A percentile compares a stretch with the other conserved stretches of the same genome.
phyloP scores from a whole-genome alignment of 495 filamentous ascomycete genomes.

The Penicillium tannophilum region DNA sequence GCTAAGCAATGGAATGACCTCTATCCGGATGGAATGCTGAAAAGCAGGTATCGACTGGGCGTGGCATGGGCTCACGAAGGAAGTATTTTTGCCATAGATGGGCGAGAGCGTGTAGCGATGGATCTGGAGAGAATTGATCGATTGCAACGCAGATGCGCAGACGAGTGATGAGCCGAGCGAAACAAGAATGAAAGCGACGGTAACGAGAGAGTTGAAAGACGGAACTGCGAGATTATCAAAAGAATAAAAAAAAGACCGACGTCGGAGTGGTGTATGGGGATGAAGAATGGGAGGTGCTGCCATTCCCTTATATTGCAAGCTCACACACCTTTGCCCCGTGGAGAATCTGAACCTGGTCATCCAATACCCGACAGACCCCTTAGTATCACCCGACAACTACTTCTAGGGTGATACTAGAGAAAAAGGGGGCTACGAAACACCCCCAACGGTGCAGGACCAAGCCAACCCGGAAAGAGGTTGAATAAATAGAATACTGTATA shows the following conservation, averaged over 20 bases:
- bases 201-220: background rate
- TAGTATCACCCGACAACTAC: constrained; percentile 5
- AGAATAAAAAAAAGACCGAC: constrained; percentile 13
- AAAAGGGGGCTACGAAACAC: constrained; percentile 16
- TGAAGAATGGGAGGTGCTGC: constrained; percentile 3
- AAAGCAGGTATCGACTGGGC: background rate
- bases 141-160: too few relatives aligned
- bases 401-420: constrained; percentile 26
- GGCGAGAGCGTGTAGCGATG: constrained; percentile 2
- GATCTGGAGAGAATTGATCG: background rate
- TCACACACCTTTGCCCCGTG: constrained; percentile 9
- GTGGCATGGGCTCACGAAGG: constrained; percentile 6
- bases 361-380: constrained; percentile 22
- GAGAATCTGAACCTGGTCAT: constrained; percentile 14
- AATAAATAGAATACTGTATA: constrained; percentile 7
- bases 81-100: constrained; percentile 5
- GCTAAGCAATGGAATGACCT: background rate
- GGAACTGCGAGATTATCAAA: background rate
- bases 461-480: constrained; percentile 17
- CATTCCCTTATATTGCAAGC: constrained; percentile 22
- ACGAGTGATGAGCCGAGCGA: background rate
- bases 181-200: background rate
- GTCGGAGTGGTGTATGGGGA: background rate
- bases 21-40: constrained; percentile 1
- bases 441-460: constrained; percentile 19